Conservation (phyloP, 2,329 filamentous ascomycete species). For the Fusarium sp. region DNA sequence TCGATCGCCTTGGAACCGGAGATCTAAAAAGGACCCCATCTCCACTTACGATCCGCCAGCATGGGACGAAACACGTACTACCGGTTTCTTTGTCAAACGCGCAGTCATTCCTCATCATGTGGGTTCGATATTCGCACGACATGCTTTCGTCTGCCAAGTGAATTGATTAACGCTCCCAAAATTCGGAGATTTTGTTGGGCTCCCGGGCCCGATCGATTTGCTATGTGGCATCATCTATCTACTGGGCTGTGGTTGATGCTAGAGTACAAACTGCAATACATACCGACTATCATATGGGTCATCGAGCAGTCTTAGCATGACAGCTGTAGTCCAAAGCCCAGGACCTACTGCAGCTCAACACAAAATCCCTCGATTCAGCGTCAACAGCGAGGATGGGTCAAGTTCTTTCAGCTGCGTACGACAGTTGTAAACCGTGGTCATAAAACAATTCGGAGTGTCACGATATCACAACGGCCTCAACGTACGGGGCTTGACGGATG, state of each 20-base stretch:
- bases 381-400: constrained; percentile 19
- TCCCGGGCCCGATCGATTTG: neutral
- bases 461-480: neutral
- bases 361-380: constrained; percentile 16
- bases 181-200: neutral
- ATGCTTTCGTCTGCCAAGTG: constrained; percentile 14
- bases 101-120: constrained; percentile 33
- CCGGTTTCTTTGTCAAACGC: constrained; percentile 25
- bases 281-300: constrained; percentile 14
- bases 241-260: constrained; percentile 1
- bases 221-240: neutral
- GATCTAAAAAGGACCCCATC: constrained; percentile 18
- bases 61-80: constrained; percentile 15
- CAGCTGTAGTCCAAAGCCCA: constrained; percentile 7
- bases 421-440: neutral
- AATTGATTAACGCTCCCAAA: neutral
- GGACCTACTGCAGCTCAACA: constrained; percentile 28
- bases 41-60: constrained; percentile 22
- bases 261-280: neutral
- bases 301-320: constrained; percentile 12
- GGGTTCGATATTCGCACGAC: constrained; percentile 4
- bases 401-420: neutral
- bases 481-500: neutral
- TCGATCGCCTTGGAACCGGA: constrained; percentile 25
- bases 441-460: neutral